Evolutionary conservation across 2,329 filamentous ascomycete genomes (phyloP).

Genomic region (Cercospora sp.): DNA sequence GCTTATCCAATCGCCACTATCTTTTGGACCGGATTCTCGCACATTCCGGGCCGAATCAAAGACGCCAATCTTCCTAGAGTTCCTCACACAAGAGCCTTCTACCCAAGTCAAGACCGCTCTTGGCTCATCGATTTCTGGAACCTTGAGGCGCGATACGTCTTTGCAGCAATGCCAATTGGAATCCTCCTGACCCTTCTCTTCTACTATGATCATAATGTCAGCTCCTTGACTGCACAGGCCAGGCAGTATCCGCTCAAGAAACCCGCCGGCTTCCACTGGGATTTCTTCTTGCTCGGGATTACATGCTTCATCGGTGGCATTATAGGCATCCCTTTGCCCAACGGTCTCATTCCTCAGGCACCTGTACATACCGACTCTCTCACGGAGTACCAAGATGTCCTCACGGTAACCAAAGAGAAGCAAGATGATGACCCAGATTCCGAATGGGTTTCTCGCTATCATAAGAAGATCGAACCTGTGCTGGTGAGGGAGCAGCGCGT

Average conservation of each 20-base stretch:
- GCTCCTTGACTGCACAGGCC: slow-evolving; percentile 58
- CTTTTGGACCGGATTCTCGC: slow-evolving; percentile 57
- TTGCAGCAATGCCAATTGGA: slow-evolving; percentile 56
- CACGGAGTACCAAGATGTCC: slow-evolving; percentile 43
- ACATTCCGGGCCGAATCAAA: slow-evolving; percentile 52
- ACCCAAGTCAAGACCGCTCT: slow-evolving; percentile 47
- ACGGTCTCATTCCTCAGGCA: slow-evolving; percentile 61
- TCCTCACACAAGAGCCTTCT: slow-evolving; percentile 49
- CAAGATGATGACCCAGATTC: slow-evolving; percentile 45
- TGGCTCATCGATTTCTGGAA: slow-evolving; percentile 59
- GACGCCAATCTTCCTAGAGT: slow-evolving; percentile 46
- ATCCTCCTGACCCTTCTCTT: slow-evolving; percentile 57
- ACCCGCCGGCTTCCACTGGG: slow-evolving; percentile 63
- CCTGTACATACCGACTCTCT: slow-evolving; percentile 61
- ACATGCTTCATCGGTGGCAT: slow-evolving; percentile 58
- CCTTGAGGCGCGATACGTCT: slow-evolving; percentile 54
- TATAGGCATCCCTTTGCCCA: slow-evolving; percentile 59
- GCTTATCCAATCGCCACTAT: slow-evolving; percentile 56
- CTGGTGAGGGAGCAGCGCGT: slow-evolving; percentile 59
- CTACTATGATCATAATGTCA: slow-evolving; percentile 60
- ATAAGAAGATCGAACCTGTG: slow-evolving; percentile 48
- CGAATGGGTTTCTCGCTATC: slow-evolving; percentile 45
- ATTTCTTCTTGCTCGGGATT: slow-evolving; percentile 59
- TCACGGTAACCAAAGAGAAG: slow-evolving; percentile 48
- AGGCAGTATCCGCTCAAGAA: slow-evolving; percentile 59